Percentiles rank a stretch among this genome's conserved stretches.
Conservation (phyloP, 2,329 filamentous ascomycete species). For the Bipolaris zeicola region DNA sequence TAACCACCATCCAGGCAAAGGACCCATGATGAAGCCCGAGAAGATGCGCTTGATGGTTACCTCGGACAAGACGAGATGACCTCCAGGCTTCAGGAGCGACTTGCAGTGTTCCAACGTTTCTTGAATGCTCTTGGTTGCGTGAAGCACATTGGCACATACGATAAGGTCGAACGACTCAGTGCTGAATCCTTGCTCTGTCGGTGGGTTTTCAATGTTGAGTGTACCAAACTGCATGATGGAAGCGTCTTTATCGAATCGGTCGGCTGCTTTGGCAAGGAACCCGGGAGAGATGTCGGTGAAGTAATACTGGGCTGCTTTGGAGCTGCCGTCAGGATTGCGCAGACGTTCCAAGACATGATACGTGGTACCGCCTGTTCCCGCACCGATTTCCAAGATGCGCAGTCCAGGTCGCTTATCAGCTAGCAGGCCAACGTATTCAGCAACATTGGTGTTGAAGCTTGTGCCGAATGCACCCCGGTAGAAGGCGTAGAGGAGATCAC, state of each 20-base stretch:
- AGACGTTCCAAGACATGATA: slow-evolving; percentile 10
- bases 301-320: slow-evolving; percentile 9
- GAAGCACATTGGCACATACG: slow-evolving; percentile 9
- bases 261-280: slow-evolving; percentile 8
- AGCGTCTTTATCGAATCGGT: slow-evolving; percentile 5
- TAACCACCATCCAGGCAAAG: slow-evolving; percentile 12
- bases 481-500: slow-evolving; percentile 10
- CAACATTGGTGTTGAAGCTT: slow-evolving; percentile 12
- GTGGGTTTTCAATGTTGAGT: slow-evolving; percentile 11
- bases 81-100: slow-evolving; percentile 6
- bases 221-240: slow-evolving; percentile 9
- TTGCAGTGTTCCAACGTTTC: slow-evolving; percentile 9
- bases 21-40: slow-evolving; percentile 12
- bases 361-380: slow-evolving; percentile 10
- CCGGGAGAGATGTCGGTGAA: slow-evolving; percentile 13
- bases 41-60: slow-evolving; percentile 14
- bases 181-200: slow-evolving; percentile 8
- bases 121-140: slow-evolving; percentile 11
- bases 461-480: slow-evolving; percentile 9
- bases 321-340: slow-evolving; percentile 8
- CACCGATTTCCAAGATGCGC: slow-evolving; percentile 13
- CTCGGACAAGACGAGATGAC: slow-evolving; percentile 8
- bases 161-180: slow-evolving; percentile 8
- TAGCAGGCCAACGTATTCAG: slow-evolving; percentile 9
- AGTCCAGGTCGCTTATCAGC: slow-evolving; percentile 11